Conservation (phyloP, 1,284 basidiomycete genomes). For the Rhizopogon hawkerae region DNA sequence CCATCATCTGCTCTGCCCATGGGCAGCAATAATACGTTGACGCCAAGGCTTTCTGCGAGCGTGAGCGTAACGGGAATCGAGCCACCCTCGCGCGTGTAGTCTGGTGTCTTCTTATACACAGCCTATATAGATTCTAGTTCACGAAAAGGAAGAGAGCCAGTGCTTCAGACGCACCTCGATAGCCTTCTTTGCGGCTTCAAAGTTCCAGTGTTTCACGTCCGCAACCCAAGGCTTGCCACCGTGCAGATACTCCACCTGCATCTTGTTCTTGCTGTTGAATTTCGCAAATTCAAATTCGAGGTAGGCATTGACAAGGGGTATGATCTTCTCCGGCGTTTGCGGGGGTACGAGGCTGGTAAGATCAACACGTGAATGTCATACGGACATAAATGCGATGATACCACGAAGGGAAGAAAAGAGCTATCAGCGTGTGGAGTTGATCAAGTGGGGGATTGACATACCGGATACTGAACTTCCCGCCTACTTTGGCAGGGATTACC, state of each 20-base stretch:
- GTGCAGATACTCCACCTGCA: slow-evolving; percentile 61
- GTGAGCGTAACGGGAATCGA: slow-evolving; percentile 96
- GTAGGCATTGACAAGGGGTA: slow-evolving; percentile 67
- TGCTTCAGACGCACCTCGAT: slow-evolving; percentile 45
- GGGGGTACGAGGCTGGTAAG: slow-evolving; percentile 70
- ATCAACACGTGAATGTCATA: background rate
- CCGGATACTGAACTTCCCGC: slow-evolving; percentile 93
- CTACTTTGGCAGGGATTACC: slow-evolving; percentile 87
- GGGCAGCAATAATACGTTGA: slow-evolving; percentile 80
- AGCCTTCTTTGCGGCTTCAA: slow-evolving; percentile 82
- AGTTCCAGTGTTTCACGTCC: slow-evolving; percentile 88
- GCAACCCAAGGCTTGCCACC: slow-evolving; percentile 90
- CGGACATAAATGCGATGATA: background rate
- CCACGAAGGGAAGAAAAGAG: background rate
- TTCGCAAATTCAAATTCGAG: slow-evolving; percentile 76
- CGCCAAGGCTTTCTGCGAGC: slow-evolving; percentile 81
- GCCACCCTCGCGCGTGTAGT: slow-evolving; percentile 90
- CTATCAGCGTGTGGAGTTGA: slow-evolving; percentile 7
- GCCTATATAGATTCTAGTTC: slow-evolving; percentile 32
- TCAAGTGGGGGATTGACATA: slow-evolving; percentile 29
- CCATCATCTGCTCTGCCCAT: slow-evolving; percentile 95
- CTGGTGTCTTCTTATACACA: slow-evolving; percentile 77
- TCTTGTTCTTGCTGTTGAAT: slow-evolving; percentile 75
- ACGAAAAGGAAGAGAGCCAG: background rate
- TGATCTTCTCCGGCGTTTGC: slow-evolving; percentile 72